Percentiles rank a stretch among this genome's conserved stretches.
These are phyloP conservation scores for Cryptococcus sp. DNA, from an alignment of 1,284 basidiomycete genomes.

Conservation along the genomic window DNA sequence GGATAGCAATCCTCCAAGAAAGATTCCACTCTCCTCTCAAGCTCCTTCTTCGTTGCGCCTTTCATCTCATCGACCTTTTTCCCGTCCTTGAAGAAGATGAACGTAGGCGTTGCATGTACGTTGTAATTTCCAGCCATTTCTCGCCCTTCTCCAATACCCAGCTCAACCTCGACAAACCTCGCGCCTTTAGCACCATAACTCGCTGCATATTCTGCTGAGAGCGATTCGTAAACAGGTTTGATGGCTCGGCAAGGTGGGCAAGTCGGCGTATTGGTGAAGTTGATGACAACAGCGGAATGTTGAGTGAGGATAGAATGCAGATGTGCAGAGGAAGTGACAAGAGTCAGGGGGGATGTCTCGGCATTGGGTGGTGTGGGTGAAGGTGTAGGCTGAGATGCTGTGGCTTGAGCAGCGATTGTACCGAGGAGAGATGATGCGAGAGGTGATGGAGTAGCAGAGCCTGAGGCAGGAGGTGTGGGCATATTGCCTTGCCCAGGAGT, in stretches of 20 bases:
- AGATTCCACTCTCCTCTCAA: constrained; percentile 39
- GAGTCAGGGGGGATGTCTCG: constrained; percentile 64
- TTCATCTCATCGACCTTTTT: constrained; percentile 75
- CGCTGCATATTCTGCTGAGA: constrained; percentile 33
- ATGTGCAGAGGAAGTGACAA: constrained; percentile 61
- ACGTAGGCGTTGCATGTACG: constrained; percentile 79
- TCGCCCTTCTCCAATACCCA: constrained; percentile 65
- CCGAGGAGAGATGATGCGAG: constrained; percentile 64
- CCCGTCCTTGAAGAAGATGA: constrained; percentile 76
- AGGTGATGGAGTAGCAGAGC: constrained; percentile 33
- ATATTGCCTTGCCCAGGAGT: constrained; percentile 14
- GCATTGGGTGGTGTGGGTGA: constrained; percentile 41
- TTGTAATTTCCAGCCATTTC: constrained; percentile 65
- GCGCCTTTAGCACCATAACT: constrained; percentile 40
- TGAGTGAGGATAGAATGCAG: constrained; percentile 59
- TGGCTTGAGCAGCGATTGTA: constrained; percentile 60
- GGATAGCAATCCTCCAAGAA: constrained; percentile 57
- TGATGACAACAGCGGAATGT: constrained; percentile 62
- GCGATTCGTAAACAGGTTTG: constrained; percentile 62
- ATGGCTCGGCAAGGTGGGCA: constrained; percentile 66
- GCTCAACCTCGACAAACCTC: constrained; percentile 77
- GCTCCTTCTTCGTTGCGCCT: constrained; percentile 59
- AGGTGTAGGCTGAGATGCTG: constrained; percentile 47
- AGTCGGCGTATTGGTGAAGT: constrained; percentile 65
- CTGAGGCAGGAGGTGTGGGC: constrained; percentile 53